phyloP scores from a whole-genome alignment of 2,329 filamentous ascomycete species.

The Diaporthe eres region DNA sequence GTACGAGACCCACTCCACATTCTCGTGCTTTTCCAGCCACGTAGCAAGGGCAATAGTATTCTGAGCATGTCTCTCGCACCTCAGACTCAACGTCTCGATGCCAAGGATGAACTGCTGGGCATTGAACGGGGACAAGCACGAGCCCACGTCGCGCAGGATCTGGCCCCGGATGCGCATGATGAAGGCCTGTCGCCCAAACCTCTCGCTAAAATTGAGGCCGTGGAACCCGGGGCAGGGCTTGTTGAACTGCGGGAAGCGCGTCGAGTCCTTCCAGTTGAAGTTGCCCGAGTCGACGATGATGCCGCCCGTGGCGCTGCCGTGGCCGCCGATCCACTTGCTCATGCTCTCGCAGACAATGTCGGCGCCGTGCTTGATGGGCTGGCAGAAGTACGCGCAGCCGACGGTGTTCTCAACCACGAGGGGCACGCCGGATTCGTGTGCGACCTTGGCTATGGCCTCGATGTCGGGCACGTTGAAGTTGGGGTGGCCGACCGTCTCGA shows the following conservation, averaged over 20 bases:
- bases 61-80: slow-evolving; percentile 73
- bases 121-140: slow-evolving; percentile 75
- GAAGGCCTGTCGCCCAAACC: slow-evolving; percentile 74
- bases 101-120: slow-evolving; percentile 78
- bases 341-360: slow-evolving; percentile 78
- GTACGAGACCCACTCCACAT: slow-evolving; percentile 79
- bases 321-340: slow-evolving; percentile 77
- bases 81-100: slow-evolving; percentile 75
- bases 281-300: slow-evolving; percentile 76
- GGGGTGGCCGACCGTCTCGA: slow-evolving; percentile 78
- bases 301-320: slow-evolving; percentile 76
- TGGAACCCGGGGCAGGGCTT: slow-evolving; percentile 15
- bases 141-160: slow-evolving; percentile 75
- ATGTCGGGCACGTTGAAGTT: slow-evolving; percentile 78
- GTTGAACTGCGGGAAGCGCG: slow-evolving; percentile 76
- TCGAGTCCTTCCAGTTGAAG: slow-evolving; percentile 76
- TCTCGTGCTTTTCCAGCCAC: slow-evolving; percentile 75
- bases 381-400: slow-evolving; percentile 74
- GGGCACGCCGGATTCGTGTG: slow-evolving; percentile 71
- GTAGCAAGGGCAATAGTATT: slow-evolving; percentile 74
- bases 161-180: slow-evolving; percentile 77
- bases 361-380: slow-evolving; percentile 74
- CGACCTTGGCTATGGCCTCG: slow-evolving; percentile 72
- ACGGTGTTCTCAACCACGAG: slow-evolving; percentile 74
- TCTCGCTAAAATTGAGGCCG: slow-evolving; percentile 76